Percentiles rank a stretch among this genome's conserved stretches.
Conservation (phyloP, 148 eudicot genomes). For the Nepenthes mirabilis region DNA sequence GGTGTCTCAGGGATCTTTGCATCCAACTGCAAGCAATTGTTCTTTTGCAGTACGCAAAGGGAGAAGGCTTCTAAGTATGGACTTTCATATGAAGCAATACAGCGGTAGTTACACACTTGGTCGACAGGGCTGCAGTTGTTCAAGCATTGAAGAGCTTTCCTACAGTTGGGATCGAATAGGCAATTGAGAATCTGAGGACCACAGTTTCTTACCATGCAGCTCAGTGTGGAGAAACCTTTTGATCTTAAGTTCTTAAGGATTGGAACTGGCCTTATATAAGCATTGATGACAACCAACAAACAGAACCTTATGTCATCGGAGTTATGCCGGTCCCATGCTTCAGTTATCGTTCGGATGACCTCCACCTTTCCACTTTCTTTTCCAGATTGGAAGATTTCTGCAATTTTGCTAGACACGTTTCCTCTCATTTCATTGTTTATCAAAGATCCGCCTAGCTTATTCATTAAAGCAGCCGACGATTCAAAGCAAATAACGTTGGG, state of each 20-base stretch:
- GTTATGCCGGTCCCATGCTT: constrained; percentile 81
- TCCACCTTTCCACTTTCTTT: constrained; percentile 28
- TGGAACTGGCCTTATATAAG: constrained; percentile 73
- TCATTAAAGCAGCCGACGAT: constrained; percentile 48
- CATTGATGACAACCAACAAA: constrained; percentile 66
- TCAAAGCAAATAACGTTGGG: constrained; percentile 72
- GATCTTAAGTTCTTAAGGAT: constrained; percentile 64
- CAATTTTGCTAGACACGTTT: constrained; percentile 27
- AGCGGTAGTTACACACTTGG: constrained; percentile 89
- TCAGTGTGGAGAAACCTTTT: constrained; percentile 76
- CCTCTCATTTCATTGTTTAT: constrained; percentile 20
- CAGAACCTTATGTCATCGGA: constrained; percentile 94
- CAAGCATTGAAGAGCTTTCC: constrained; percentile 91
- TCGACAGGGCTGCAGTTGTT: constrained; percentile 93
- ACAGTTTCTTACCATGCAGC: constrained; percentile 82
- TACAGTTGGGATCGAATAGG: constrained; percentile 71
- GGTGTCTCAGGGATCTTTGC: constrained; percentile 79
- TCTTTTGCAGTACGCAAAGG: constrained; percentile 79
- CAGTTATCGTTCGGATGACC: constrained; percentile 36
- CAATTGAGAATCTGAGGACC: constrained; percentile 86
- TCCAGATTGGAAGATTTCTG: constrained; percentile 18
- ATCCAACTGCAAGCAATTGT: constrained; percentile 77
- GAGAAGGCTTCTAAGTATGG: constrained; percentile 76
- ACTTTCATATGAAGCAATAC: constrained; percentile 92
- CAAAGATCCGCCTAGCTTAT: constrained; percentile 64